Conservation (phyloP, 495 filamentous ascomycete species). For the Talaromyces borbonicus region DNA sequence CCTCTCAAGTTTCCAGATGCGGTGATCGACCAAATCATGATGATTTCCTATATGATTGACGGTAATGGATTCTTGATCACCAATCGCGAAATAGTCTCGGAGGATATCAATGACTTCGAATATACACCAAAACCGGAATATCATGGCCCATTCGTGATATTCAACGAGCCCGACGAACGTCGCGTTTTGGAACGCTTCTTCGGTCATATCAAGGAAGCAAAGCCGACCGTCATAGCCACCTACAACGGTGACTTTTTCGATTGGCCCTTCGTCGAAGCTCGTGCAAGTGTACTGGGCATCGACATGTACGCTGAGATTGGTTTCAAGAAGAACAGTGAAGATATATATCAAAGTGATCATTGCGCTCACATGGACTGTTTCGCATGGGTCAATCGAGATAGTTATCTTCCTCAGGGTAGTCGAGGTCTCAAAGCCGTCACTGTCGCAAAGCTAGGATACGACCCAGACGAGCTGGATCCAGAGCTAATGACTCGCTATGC, state of each 20-base stretch:
- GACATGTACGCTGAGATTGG: slow-evolving; percentile 99
- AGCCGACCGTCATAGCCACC: slow-evolving; percentile 92
- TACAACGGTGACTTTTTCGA: slow-evolving; percentile 99
- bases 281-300: slow-evolving; percentile 88
- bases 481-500: slow-evolving; percentile 97
- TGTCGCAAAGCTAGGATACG: slow-evolving; percentile 93
- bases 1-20: slow-evolving; percentile 98
- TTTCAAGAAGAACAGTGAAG: slow-evolving; percentile 88
- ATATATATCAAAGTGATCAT: slow-evolving; percentile 89
- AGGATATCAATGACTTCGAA: slow-evolving; percentile 96
- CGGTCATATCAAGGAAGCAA: slow-evolving; percentile 85
- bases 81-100: slow-evolving; percentile 94
- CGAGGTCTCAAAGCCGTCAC: slow-evolving; percentile 97
- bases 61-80: slow-evolving; percentile 97
- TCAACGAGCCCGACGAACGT: slow-evolving; percentile 95
- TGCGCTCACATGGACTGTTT: slow-evolving; percentile 99
- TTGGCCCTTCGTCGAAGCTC: slow-evolving; percentile 96
- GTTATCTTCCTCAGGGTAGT: slow-evolving; percentile 94
- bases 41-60: slow-evolving; percentile 99
- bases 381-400: slow-evolving; percentile 97
- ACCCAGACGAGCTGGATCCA: slow-evolving; percentile 95
- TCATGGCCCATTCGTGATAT: slow-evolving; percentile 87
- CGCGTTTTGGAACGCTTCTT: slow-evolving; percentile 85
- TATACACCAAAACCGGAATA: slow-evolving; percentile 98
- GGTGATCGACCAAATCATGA: slow-evolving; percentile 95